Evolutionary conservation across 2,329 filamentous ascomycete genomes (phyloP).

Genomic region (Aureobasidium sp.): DNA sequence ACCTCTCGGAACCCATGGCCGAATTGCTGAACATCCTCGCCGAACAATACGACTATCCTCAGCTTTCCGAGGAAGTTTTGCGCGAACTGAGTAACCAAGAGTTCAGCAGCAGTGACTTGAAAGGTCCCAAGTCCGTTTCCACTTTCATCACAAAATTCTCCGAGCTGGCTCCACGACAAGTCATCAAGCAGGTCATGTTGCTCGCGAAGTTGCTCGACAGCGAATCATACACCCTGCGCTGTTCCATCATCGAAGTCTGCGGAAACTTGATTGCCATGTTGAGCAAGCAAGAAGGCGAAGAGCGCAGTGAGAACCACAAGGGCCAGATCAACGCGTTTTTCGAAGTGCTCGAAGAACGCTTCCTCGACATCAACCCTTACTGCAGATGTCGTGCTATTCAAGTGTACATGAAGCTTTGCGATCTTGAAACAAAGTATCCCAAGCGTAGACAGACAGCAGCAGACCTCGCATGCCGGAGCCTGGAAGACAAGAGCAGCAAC

Average conservation of each 20-base stretch:
- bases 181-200: constrained; percentile 96
- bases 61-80: constrained; percentile 86
- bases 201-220: constrained; percentile 91
- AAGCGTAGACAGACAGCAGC: constrained; percentile 83
- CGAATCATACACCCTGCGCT: constrained; percentile 92
- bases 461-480: constrained; percentile 76
- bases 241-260: constrained; percentile 91
- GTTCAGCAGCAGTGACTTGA: constrained; percentile 93
- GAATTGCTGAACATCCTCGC: constrained; percentile 94
- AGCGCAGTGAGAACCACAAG: constrained; percentile 86
- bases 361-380: constrained; percentile 94
- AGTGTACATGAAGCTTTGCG: constrained; percentile 84
- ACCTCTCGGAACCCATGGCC: constrained; percentile 97
- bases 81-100: constrained; percentile 95
- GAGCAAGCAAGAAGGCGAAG: constrained; percentile 68
- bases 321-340: constrained; percentile 95
- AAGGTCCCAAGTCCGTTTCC: constrained; percentile 92
- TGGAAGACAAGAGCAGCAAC: constrained; percentile 98
- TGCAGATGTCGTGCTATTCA: constrained; percentile 87
- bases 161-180: constrained; percentile 78
- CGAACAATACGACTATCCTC: constrained; percentile 97
- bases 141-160: constrained; percentile 89
- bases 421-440: constrained; percentile 88
- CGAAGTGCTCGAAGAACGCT: constrained; percentile 90
- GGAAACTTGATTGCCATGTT: constrained; percentile 90